Evolutionary conservation across 768 basidiomycete genomes (phyloP), one percentile per base, ranked within the genome.

Genomic region (Boletus eberwhitei): DNA sequence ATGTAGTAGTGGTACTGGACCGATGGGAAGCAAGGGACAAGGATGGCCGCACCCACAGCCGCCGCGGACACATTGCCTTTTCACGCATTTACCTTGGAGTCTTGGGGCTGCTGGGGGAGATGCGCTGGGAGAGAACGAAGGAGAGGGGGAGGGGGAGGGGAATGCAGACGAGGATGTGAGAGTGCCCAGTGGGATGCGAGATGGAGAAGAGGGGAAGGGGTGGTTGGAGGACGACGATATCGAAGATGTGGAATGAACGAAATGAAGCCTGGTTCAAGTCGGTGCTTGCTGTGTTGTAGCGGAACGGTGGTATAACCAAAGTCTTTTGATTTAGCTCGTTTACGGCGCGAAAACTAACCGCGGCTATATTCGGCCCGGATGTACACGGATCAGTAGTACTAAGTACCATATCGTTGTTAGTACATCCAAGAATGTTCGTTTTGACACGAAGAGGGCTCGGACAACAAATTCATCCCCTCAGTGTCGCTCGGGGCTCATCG

Each of bases 181-280:
- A 17, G 60, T 66, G 42, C 61, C 66, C 1, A 54, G 69, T 39
- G 61, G 60, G 42, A 53, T 61, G 22, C 66, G 61, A 21, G 59
- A 57, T 34, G 58, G 56, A 13, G 71, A 72, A 16, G 72, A 68
- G n/a, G 67, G 64, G 4, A 69, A 58, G 47, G 79, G 80, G 19
- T 84, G 83, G 82, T 60, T 83, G 60, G 82, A 83, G 40, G 73
- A 69, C 21, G 83, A 85, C 60, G 83, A 84, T 60, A 85, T 85
- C 48, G 81, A 83, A 59, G 78, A 82, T 24, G 58, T 45, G 34
- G 61, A 65, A 12, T 71, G 50, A 63, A 26, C 16, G 19, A 26
- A 3, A 17, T 24, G 12, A 8, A 11, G 24, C 24, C 24, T 26
- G 24, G 5, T 26, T n/a, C n/a, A 6, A 26, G 24, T 26, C 24